Conservation (phyloP, 331 rosid genomes). For the Malus hybrid region DNA sequence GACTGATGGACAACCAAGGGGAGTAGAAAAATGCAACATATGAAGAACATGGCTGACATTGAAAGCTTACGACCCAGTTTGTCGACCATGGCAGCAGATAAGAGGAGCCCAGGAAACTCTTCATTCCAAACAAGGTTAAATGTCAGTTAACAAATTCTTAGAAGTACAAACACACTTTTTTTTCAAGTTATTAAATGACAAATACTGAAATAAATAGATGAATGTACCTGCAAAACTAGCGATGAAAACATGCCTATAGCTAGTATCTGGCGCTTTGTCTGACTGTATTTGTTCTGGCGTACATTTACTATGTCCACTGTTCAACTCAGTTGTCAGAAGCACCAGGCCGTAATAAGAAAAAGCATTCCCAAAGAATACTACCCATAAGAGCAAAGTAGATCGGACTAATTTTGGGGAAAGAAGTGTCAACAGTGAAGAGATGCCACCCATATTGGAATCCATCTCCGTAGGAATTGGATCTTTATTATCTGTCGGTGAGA, state of each 20-base stretch:
- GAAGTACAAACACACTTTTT: background rate
- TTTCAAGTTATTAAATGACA: background rate
- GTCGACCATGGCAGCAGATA: conserved; percentile 75
- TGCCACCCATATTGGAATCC: conserved; percentile 26
- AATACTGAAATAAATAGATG: conserved; percentile 12
- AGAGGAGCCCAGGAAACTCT: conserved; percentile 88
- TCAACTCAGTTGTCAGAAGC: conserved; percentile 84
- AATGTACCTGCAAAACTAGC: conserved; percentile 90
- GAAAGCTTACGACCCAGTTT: conserved; percentile 84
- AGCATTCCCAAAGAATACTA: conserved; percentile 88
- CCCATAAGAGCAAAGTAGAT: conserved; percentile 90
- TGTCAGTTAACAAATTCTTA: conserved; percentile 24
- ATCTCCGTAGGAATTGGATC: conserved; percentile 21
- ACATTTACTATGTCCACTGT: conserved; percentile 48
- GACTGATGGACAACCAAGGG: conserved; percentile 58
- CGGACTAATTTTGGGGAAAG: conserved; percentile 64
- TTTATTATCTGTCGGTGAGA: conserved; percentile 37
- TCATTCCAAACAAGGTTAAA: conserved; percentile 29
- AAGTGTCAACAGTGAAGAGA: conserved; percentile 57
- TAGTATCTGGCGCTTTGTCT: conserved; percentile 38
- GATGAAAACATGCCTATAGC: conserved; percentile 62
- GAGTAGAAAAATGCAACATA: conserved; percentile 66
- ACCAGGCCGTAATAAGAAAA: conserved; percentile 95
- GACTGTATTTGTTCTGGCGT: conserved; percentile 27
- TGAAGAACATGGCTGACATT: conserved; percentile 79